Evolutionary conservation across 2,329 filamentous ascomycete genomes (phyloP).

Genomic region (Cercospora sp.): DNA sequence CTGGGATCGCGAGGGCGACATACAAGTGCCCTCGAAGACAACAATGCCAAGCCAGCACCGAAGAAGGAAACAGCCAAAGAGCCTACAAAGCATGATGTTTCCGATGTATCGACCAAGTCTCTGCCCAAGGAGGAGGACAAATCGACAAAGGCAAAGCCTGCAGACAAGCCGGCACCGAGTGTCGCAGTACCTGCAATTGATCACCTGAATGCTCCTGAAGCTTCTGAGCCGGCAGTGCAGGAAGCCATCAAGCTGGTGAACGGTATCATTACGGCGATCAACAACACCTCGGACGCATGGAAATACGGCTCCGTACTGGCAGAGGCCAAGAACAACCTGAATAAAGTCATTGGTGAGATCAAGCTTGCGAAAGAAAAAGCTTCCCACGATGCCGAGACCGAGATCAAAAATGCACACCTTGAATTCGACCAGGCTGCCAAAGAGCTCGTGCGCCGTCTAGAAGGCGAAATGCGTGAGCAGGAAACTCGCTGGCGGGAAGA

Average conservation of each 20-base stretch:
- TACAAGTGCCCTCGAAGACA: conserved; percentile 58
- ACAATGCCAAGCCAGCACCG: conserved; percentile 47
- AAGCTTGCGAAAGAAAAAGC: conserved; percentile 68
- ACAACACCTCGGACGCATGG: conserved; percentile 75
- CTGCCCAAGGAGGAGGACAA: conserved; percentile 27
- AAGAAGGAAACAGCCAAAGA: conserved; percentile 28
- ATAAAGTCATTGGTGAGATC: conserved; percentile 77
- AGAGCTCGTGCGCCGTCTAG: conserved; percentile 84
- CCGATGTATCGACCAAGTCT: conserved; percentile 20
- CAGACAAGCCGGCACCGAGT: conserved; percentile 48
- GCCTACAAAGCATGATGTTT: conserved; percentile 30
- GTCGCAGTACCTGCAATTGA: conserved; percentile 66
- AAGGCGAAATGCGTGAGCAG: conserved; percentile 77
- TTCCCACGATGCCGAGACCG: conserved; percentile 69
- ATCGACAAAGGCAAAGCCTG: conserved; percentile 31
- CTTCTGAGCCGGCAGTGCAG: conserved; percentile 83
- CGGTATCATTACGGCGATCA: conserved; percentile 90
- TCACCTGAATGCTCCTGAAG: conserved; percentile 71
- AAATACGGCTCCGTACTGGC: conserved; percentile 76
- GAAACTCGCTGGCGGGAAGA: conserved; percentile 82
- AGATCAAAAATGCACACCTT: conserved; percentile 68
- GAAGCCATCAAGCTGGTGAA: conserved; percentile 94
- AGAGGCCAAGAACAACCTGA: conserved; percentile 82
- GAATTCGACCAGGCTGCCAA: conserved; percentile 86
- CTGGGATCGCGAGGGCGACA: conserved; percentile 55